phyloP scores from a whole-genome alignment of 2,329 filamentous ascomycete species.

The Fusarium azukiicola region DNA sequence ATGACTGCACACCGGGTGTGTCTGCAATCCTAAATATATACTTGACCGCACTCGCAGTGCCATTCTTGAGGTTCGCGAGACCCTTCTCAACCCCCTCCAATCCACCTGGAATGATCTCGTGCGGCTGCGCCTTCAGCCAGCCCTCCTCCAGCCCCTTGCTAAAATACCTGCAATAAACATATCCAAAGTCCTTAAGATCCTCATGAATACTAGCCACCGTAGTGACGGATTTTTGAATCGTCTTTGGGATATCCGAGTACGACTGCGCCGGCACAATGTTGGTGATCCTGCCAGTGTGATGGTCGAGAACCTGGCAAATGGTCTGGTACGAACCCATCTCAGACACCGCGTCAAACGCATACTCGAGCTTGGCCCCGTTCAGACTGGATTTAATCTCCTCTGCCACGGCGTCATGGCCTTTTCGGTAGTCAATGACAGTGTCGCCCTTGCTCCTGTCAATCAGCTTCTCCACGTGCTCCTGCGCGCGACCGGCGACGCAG shows the following conservation, averaged over 20 bases:
- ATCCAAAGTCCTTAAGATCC: conserved; percentile 31
- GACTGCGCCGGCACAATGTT: conserved; percentile 37
- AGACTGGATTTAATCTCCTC: conserved; percentile 16
- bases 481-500: conserved; percentile 38
- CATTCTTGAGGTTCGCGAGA: conserved; percentile 5
- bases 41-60: conserved; percentile 34
- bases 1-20: conserved; percentile 19
- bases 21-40: conserved; percentile 37
- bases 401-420: neutral
- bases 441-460: conserved; percentile 38
- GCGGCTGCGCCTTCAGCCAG: conserved; percentile 35
- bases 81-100: conserved; percentile 34
- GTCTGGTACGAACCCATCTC: conserved; percentile 43
- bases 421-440: conserved; percentile 41
- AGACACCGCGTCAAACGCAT: conserved; percentile 39
- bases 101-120: conserved; percentile 36
- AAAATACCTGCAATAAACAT: conserved; percentile 14
- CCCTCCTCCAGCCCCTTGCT: conserved; percentile 31
- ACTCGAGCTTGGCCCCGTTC: conserved; percentile 12
- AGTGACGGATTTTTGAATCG: conserved; percentile 33
- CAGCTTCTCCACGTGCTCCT: conserved; percentile 32
- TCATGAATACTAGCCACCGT: conserved; percentile 41
- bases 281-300: conserved; percentile 28
- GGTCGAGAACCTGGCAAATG: conserved; percentile 34
- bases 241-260: conserved; percentile 40